Base-by-base conservation (phyloP, 2,329 filamentous ascomycete genomes). In the Dissoconium aciculare region DNA sequence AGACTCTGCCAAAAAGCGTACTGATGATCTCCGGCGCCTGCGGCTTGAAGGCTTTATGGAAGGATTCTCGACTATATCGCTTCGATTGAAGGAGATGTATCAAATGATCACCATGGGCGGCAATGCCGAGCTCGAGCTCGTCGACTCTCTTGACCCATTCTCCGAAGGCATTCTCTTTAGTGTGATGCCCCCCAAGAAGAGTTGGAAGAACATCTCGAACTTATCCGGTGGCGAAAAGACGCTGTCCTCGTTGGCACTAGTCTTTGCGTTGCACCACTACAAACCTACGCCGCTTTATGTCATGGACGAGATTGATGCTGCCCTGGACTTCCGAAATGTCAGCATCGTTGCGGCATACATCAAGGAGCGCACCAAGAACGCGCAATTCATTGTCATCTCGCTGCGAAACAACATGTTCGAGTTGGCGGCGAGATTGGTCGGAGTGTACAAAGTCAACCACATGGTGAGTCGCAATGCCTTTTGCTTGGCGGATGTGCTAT, bases 81-180 rank as follows among this genome's bases (percentile, higher is more conserved):
- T 94, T 14, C 79, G 87, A 1, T 67, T 98, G 27, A 98, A 98
- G 63, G 89, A 98, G 52, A 98, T 98, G 89, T 98, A 98, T 60
- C 89, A 98, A 55, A 94, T 98, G 85, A 98, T 98, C 54, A 98
- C 89, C 13, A 95, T 98, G 84, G 89, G 89, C 38, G 89, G 89
- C 33, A 98, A 98, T 48, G 89, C 89, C 0, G 89, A 98, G 60
- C 71, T 98, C 9, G 91, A 98, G 56, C 74, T 98, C 14, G 89
- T 98, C 24, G 89, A 98, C 61, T 87, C 78, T 11, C 64, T 98
- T 3, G 91, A 98, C 54, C 89, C 89, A 0, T 98, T 98, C 64
- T 84, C 80, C 5, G 89, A 98, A 57, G 89, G 89, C 15, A 95
- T 98, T 39, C 56, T 94, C 28, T 98, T 98, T 64, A 87, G 78